Percentiles rank a stretch among this genome's conserved stretches.
Evolutionary conservation across 495 filamentous ascomycete genomes (phyloP).

Genomic region (Annulohypoxylon bovei): DNA sequence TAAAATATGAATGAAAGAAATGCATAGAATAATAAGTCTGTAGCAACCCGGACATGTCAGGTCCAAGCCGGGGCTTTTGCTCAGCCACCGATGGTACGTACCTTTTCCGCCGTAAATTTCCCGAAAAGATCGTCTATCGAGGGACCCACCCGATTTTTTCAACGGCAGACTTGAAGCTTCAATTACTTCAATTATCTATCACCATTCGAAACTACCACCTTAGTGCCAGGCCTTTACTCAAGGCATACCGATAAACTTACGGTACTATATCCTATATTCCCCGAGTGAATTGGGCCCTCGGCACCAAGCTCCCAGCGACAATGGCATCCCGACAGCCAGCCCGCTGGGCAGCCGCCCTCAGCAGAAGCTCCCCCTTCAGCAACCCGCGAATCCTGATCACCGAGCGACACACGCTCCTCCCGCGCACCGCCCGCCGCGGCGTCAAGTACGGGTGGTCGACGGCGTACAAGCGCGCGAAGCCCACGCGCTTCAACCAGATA

Average conservation of each 20-base stretch:
- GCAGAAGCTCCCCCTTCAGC: constrained; percentile 24
- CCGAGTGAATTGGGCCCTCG: neutral
- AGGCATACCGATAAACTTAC: neutral
- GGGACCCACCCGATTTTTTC: constrained; percentile 44
- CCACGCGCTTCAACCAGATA: constrained; percentile 62
- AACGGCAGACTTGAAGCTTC: constrained; percentile 30
- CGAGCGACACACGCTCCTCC: constrained; percentile 53
- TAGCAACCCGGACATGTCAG: constrained; percentile 1
- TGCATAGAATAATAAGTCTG: neutral
- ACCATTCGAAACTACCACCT: constrained; percentile 1
- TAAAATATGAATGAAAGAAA: constrained; percentile 2
- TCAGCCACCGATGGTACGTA: constrained; percentile 18
- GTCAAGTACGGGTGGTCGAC: constrained; percentile 67
- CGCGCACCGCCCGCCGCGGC: constrained; percentile 56
- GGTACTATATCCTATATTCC: neutral
- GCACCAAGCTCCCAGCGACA: constrained; percentile 47
- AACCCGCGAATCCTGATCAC: constrained; percentile 52
- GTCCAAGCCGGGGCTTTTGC: neutral
- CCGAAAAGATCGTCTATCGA: constrained; percentile 7
- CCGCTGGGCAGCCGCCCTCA: constrained; percentile 53
- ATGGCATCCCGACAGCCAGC: constrained; percentile 66
- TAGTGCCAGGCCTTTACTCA: neutral
- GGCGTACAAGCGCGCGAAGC: constrained; percentile 47
- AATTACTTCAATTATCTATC: constrained; percentile 9
- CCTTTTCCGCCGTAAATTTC: constrained; percentile 28